Evolutionary conservation across 1,139 yeast genomes (phyloP), one percentile per base, ranked within the genome.

Genomic region (Candida sp.): DNA sequence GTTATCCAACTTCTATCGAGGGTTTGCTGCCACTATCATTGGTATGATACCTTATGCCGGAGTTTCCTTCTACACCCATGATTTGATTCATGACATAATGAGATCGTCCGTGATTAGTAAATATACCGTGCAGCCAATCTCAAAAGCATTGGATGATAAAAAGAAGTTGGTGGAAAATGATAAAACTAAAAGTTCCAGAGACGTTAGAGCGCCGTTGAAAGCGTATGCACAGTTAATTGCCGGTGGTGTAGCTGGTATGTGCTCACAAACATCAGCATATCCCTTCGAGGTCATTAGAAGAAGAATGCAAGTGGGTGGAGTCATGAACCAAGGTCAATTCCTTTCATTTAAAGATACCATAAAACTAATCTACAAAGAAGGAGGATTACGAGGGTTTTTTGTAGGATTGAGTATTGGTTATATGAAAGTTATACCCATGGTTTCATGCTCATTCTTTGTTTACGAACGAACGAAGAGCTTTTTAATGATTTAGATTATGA

Each of bases 1-100:
- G 5, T 48, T 79, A 11, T 69, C 87, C 27, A 90, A 91, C 67
- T 93, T 90, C 61, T 93, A 93, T 65, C 75, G 97, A 47, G 99
- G 99, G 2, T 93, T 91, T 66, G 81, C 87, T 5, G 97, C 99
- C 21, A 93, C 99, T 0, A 83, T 93, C 34, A 60, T 90, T 35
- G 99, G 99, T 12, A 91, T 93, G 96, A 75, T 93, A 19, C 99
- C 99, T 1, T 93, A 93, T 60, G 99, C 99, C 1, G 99, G 99
- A 8, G 97, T 91, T 2, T 87, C 97, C 1, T 93, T 93, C 58
- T 87, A 91, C 67, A 87, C 97, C 3, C 98, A 93, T 63, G 99
- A 93, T 64, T 64, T 83, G 45, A 74, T 91, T 48, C 98, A 91
- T 63, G 99, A 93, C 64, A 60, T 91, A 2, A 80, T 93, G 58